Conservation (phyloP, 495 filamentous ascomycete genomes). For the Penicillium alfredii region DNA sequence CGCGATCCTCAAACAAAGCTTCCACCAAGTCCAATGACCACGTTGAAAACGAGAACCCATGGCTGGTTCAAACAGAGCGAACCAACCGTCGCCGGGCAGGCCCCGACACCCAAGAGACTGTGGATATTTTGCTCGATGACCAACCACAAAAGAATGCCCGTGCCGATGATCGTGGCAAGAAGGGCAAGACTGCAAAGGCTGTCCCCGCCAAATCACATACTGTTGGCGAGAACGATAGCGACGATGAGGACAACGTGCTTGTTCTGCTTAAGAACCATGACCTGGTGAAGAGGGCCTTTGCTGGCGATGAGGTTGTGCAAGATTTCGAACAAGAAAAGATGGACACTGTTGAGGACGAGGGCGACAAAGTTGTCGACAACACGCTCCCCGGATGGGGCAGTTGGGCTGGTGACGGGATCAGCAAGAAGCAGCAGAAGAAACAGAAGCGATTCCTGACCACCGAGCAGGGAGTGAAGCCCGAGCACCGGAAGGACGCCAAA, state of each 20-base stretch:
- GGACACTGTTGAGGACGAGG: slow-evolving; percentile 67
- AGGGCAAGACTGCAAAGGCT: slow-evolving; percentile 16
- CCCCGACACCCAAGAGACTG: slow-evolving; percentile 28
- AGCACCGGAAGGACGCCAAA: slow-evolving; percentile 74
- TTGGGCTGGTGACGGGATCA: slow-evolving; percentile 79
- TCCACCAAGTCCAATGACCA: slow-evolving; percentile 15
- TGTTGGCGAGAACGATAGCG: slow-evolving; percentile 36
- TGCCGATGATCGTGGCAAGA: slow-evolving; percentile 12
- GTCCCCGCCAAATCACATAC: slow-evolving; percentile 15
- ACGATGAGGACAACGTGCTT: slow-evolving; percentile 55
- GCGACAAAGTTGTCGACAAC: slow-evolving; percentile 76
- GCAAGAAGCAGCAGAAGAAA: slow-evolving; percentile 54
- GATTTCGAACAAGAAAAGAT: slow-evolving; percentile 80
- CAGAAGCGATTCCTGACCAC: slow-evolving; percentile 61
- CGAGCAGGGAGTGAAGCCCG: slow-evolving; percentile 67
- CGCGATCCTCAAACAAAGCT: slow-evolving; percentile 14
- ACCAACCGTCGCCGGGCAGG: slow-evolving; percentile 33
- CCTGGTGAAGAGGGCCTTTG: slow-evolving; percentile 79
- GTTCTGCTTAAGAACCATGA: slow-evolving; percentile 71
- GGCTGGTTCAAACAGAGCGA: slow-evolving; percentile 39
- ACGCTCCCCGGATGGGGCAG: slow-evolving; percentile 89
- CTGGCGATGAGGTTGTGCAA: slow-evolving; percentile 78
- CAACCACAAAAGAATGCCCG: slow-evolving; percentile 17
- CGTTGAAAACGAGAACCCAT: slow-evolving; percentile 47
- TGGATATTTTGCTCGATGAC: slow-evolving; percentile 36